Base-by-base conservation (phyloP, 257 asterid genomes). In the Phtheirospermum japonicum region DNA sequence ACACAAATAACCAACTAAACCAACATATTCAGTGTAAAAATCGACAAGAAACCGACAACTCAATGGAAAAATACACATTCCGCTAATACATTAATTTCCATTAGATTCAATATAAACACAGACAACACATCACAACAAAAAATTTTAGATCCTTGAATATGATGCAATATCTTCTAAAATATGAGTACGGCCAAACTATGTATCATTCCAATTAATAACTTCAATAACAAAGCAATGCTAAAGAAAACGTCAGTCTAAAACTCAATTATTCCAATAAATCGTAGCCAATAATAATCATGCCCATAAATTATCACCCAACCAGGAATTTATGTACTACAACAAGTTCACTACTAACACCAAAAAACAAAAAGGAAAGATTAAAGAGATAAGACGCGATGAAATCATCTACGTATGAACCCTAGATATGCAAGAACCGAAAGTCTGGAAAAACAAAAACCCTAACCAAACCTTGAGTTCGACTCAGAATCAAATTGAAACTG, bases 181-280 rank as follows among this genome's bases (percentile, higher is more conserved):
- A 4, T 4, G 40, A 1, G n/a, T 5, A 43, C 14, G 16, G 31
- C 9, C 20, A 50, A 39, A 37, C 73, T 8, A 37, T 9, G 13
- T 45, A 5, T 14, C 11, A 11, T 9, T 20, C 13, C 11, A 53
- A 26, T 39, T 12, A 18, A 20, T 17, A 64, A 17, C 60, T 49
- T 58, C 54, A 9, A 55, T 12, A 74, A 50, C 67, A 61, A 45
- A 20, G 20, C 23, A 61, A 39, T 60, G 49, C 31, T 11, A 39
- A 32, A 59, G 7, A 36, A 37, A 26, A 46, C 36, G n/a, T 55
- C 58, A 39, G 31, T 9, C 3, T 7, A 46, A 2, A 33, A 19
- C 62, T 53, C 72, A 59, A 53, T 18, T 6, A 39, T 12, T 39
- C 46, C 55, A 61, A 39, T 30, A 17, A 10, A 43, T 53, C 37